Base-by-base conservation (phyloP, 208 protist genomes). In the Lotmaria passim region DNA sequence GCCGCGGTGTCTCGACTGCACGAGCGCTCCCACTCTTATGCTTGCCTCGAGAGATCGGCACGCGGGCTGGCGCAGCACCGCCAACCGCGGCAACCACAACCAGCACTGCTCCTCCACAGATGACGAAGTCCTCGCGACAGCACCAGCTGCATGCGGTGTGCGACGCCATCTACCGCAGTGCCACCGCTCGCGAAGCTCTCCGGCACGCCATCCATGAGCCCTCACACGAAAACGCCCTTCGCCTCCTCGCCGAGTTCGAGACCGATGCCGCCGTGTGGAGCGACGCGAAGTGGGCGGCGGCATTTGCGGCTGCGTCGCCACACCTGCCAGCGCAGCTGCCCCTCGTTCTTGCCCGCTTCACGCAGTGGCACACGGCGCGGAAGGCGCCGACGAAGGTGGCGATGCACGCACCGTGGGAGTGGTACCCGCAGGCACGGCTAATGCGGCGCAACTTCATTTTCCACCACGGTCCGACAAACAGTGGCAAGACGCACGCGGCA, bases 381-480 rank as follows among this genome's bases (percentile, higher is more conserved):
- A 77, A 85, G 55, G 91, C 87, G 0, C 81, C 85, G 30, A 48
- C 46, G 23, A 83, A 81, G 50, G 81, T 90, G 17, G 71, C 61
- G n/a, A 86, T 96, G 86, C 63, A 84, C 48, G 71, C 69, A 23
- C 91, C 91, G 8, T 93, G 88, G 87, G 68, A 91, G 30, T 94
- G 86, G 85, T 97, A 97, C 73, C 90, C 87, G 7, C 79, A 86
- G 43, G 88, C 94, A 2, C 78, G 94, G 5, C 80, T 86, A 46
- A 89, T 80, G 55, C 75, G 75, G 39, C 90, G 93, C 30, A 66
- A 66, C 12, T 94, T 98, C 62, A 71, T 96, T 63, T 93, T 93
- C 51, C 96, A 98, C 72, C 58, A 91, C 53, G 97, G 97, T 8
- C 94, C 96, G 7, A 99, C 96, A 15, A 99, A 98, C 81, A 95